Evolutionary conservation across 2,329 filamentous ascomycete genomes (phyloP).

Genomic region (Parafenestella ontariensis): DNA sequence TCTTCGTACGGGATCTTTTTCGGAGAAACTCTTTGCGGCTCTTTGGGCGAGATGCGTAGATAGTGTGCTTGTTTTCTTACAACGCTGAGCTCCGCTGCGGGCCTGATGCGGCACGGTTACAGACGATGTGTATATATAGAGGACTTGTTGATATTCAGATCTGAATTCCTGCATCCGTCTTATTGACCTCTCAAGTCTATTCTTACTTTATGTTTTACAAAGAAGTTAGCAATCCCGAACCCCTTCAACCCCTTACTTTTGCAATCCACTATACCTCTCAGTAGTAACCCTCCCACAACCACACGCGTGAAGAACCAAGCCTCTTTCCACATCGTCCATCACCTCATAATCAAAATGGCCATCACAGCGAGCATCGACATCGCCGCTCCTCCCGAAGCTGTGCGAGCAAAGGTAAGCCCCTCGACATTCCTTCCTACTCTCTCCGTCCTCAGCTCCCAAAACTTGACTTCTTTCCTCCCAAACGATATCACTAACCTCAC

Average conservation of each 20-base stretch:
- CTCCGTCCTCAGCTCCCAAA: neutral
- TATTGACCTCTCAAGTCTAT: too few relatives aligned
- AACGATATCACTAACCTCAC: neutral
- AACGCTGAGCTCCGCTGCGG: neutral
- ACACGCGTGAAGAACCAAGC: neutral
- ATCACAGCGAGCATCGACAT: slow-evolving; percentile 24
- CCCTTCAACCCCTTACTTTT: too few relatives aligned
- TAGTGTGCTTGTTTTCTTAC: neutral
- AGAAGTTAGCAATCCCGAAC: too few relatives aligned
- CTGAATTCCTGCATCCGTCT: too few relatives aligned
- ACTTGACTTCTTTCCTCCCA: neutral
- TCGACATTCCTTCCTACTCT: neutral
- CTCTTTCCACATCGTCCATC: neutral
- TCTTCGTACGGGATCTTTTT: neutral
- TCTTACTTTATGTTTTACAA: neutral
- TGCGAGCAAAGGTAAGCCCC: slow-evolving; percentile 18
- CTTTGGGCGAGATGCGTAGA: neutral
- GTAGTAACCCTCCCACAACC: neutral
- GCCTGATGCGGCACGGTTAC: too few relatives aligned
- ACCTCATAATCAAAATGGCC: slow-evolving; percentile 7
- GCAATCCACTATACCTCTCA: neutral
- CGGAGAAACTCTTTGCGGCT: neutral
- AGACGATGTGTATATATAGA: neutral
- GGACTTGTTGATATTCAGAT: too few relatives aligned
- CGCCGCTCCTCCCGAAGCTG: slow-evolving; percentile 14